A percentile compares a stretch with the other conserved stretches of the same genome.
These are phyloP conservation scores for Leucosporidium creatinivorum DNA, from an alignment of 768 basidiomycete genomes.

Conservation along the genomic window DNA sequence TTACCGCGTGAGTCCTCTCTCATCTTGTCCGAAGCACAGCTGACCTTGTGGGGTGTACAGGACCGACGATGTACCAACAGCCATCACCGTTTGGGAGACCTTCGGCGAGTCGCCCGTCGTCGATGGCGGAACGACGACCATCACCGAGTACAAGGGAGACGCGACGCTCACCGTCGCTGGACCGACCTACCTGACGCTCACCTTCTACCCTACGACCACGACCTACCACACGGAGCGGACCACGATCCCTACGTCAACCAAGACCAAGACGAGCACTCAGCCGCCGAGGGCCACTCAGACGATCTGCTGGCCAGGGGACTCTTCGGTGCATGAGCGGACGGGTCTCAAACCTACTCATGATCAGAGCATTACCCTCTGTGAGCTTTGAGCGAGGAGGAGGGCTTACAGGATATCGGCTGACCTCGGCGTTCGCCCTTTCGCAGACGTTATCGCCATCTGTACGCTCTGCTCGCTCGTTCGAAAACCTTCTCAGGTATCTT, in stretches of 20 bases:
- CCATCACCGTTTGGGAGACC: constrained; percentile 21
- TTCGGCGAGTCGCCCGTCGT: constrained; percentile 23
- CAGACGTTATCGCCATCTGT: constrained; percentile 33
- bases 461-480: not conserved
- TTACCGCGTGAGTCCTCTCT: no score
- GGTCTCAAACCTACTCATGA: constrained; percentile 30
- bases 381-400: not conserved
- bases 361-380: constrained; percentile 16
- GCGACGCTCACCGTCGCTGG: constrained; percentile 22
- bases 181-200: constrained; percentile 24
- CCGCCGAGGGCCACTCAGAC: not conserved
- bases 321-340: constrained; percentile 18
- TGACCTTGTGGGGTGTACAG: not conserved
- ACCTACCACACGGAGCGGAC: constrained; percentile 2
- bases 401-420: not conserved
- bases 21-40: no score
- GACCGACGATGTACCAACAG: constrained; percentile 15
- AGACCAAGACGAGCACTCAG: constrained; percentile 16
- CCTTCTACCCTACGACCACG: constrained; percentile 31
- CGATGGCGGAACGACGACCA: constrained; percentile 18
- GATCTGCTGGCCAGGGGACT: constrained; percentile 11
- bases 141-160: constrained; percentile 16
- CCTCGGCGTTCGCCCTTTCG: no score
- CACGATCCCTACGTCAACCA: constrained; percentile 24
- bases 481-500: no score